These are phyloP conservation scores for Cryptococcus amylolentus DNA, from an alignment of 1,284 basidiomycete species.

Conservation along the genomic window DNA sequence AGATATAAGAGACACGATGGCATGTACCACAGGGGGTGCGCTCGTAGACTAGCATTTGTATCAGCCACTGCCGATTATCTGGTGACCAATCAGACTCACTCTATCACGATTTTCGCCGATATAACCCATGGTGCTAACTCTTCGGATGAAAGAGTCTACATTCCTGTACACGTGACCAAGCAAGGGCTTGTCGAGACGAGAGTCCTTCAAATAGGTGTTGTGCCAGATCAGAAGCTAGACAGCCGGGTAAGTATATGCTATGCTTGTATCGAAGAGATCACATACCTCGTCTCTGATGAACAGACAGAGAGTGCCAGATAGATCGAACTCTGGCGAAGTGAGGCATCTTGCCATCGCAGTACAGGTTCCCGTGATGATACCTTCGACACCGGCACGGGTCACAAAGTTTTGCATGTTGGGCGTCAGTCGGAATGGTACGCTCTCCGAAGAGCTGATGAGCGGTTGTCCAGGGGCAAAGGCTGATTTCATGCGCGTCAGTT, in stretches of 20 bases:
- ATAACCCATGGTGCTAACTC: conserved; percentile 44
- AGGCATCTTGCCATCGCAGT: conserved; percentile 88
- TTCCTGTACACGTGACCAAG: conserved; percentile 68
- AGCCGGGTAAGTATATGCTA: background rate
- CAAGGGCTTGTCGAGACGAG: conserved; percentile 58
- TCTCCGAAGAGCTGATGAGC: conserved; percentile 72
- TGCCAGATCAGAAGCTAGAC: conserved; percentile 42
- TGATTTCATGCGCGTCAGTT: conserved; percentile 25
- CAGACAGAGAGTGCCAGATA: conserved; percentile 42
- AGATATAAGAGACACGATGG: conserved; percentile 77
- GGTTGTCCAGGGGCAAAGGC: conserved; percentile 58
- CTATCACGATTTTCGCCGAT: conserved; percentile 66
- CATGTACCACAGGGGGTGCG: conserved; percentile 56
- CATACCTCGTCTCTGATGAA: conserved; percentile 90
- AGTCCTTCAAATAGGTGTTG: conserved; percentile 48
- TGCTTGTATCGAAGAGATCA: conserved; percentile 43
- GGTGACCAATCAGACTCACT: conserved; percentile 52
- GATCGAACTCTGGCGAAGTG: conserved; percentile 82
- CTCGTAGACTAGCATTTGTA: conserved; percentile 13
- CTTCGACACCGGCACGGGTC: conserved; percentile 84
- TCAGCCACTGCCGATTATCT: background rate
- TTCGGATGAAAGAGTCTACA: conserved; percentile 68
- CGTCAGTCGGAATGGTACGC: conserved; percentile 94
- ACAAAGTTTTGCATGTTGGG: conserved; percentile 95
- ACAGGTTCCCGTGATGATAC: conserved; percentile 76